These are phyloP conservation scores for Blastobotrys raffinosifermentans DNA, from an alignment of 1,139 yeast species.

Conservation along the genomic window DNA sequence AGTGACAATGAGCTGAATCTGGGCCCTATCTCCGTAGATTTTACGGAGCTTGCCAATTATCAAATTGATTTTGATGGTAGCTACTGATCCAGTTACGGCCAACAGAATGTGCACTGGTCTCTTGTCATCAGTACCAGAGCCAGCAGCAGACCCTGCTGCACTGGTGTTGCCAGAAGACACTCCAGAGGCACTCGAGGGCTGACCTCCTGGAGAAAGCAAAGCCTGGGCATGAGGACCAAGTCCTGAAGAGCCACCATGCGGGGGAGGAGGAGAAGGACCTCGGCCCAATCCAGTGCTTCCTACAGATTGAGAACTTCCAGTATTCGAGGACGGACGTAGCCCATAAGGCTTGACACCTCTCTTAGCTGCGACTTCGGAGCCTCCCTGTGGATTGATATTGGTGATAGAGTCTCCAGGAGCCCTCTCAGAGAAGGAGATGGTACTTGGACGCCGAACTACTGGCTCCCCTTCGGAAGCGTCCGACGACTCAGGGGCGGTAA, in stretches of 20 bases:
- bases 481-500: not conserved
- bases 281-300: not conserved
- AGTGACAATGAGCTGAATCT: conserved; percentile 79
- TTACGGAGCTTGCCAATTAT: conserved; percentile 23
- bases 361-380: conserved; percentile 1
- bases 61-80: conserved; percentile 85
- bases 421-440: conserved; percentile 1
- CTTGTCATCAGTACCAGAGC: not conserved
- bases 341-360: conserved; percentile 1
- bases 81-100: conserved; percentile 95
- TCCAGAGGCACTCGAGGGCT: not conserved
- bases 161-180: not conserved
- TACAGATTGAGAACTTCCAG: not conserved
- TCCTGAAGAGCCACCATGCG: not conserved
- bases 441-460: conserved; percentile 1
- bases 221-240: not conserved
- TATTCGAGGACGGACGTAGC: too few species aligned
- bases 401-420: conserved; percentile 3
- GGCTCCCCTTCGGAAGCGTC: not conserved
- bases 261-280: not conserved
- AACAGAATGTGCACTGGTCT: conserved; percentile 44
- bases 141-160: not conserved
- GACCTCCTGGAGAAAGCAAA: not conserved
- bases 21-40: conserved; percentile 36
- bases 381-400: conserved; percentile 1